Conservation (phyloP, 1,284 basidiomycete species). For the Microbotryum silenes-acaulis region DNA sequence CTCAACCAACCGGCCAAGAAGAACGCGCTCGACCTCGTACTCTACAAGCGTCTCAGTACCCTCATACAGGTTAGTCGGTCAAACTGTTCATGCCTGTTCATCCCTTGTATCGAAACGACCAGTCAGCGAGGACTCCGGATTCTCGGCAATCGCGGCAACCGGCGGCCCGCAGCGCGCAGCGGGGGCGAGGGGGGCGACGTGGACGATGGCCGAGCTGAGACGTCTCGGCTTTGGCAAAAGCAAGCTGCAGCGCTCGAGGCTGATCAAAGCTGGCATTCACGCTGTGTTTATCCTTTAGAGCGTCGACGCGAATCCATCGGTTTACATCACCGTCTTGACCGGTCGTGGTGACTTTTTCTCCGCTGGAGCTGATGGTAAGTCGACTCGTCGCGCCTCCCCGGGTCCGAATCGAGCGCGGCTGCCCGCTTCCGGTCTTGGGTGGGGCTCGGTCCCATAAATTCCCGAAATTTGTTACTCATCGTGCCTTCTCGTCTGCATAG, state of each 20-base stretch:
- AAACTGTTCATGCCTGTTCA: background rate
- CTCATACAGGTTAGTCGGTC: constrained; percentile 3
- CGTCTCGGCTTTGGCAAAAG: background rate
- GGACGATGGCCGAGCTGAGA: background rate
- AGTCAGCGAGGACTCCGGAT: background rate
- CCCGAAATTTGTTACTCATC: background rate
- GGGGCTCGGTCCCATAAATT: background rate
- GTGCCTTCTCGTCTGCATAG: background rate
- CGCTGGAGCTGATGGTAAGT: background rate
- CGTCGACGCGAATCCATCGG: constrained; percentile 13
- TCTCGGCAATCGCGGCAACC: background rate
- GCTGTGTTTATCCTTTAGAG: background rate
- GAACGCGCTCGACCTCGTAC: constrained; percentile 20
- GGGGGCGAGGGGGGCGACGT: background rate
- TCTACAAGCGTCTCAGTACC: constrained; percentile 10
- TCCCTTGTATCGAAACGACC: constrained; percentile 1
- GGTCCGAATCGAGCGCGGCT: no score
- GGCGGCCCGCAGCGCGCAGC: background rate
- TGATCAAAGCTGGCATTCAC: rapidly evolving
- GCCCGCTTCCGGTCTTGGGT: background rate
- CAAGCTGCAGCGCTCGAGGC: background rate
- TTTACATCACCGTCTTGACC: constrained; percentile 24
- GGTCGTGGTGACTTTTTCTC: constrained; percentile 26
- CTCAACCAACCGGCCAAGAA: constrained; percentile 26
- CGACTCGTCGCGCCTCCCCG: background rate